Conservation (phyloP, 805 yeast species). For the Blastobotrys parvus region DNA sequence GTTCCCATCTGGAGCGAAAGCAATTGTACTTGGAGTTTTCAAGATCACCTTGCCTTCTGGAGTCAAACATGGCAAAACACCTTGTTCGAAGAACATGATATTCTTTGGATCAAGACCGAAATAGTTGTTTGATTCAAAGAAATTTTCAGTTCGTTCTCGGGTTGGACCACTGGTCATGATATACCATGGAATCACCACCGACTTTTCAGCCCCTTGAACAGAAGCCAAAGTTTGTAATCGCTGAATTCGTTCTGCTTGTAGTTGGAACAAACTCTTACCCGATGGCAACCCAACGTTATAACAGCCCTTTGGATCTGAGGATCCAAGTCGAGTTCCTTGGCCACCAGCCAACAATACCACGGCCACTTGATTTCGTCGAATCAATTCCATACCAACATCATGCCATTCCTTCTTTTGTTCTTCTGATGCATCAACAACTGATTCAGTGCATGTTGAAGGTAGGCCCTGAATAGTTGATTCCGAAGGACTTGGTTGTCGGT, state of each 20-base stretch:
- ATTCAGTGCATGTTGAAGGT: constrained; percentile 25
- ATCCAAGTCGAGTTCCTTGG: constrained; percentile 93
- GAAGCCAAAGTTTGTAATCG: constrained; percentile 53
- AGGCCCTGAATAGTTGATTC: constrained; percentile 20
- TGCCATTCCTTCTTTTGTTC: constrained; percentile 35
- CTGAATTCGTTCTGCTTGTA: constrained; percentile 81
- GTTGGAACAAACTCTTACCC: constrained; percentile 73
- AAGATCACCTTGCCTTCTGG: constrained; percentile 65
- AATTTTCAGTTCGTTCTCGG: constrained; percentile 60
- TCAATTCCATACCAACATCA: constrained; percentile 55
- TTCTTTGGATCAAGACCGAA: constrained; percentile 63
- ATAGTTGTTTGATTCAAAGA: constrained; percentile 50
- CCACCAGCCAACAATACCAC: constrained; percentile 96
- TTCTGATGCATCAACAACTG: constrained; percentile 25
- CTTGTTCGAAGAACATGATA: constrained; percentile 83
- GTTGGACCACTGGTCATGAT: constrained; percentile 95
- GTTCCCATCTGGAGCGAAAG: constrained; percentile 95
- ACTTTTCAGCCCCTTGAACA: constrained; percentile 12
- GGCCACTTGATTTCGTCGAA: constrained; percentile 68
- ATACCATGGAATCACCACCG: constrained; percentile 67
- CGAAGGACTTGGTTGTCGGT: constrained; percentile 5
- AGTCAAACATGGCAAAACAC: constrained; percentile 85
- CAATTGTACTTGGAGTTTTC: constrained; percentile 45
- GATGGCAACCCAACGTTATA: constrained; percentile 82
- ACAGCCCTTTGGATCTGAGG: constrained; percentile 88